Percentiles rank a stretch among this genome's conserved stretches.
phyloP scores from a whole-genome alignment of 257 asterid species.

The Fraxinus cuspidata region DNA sequence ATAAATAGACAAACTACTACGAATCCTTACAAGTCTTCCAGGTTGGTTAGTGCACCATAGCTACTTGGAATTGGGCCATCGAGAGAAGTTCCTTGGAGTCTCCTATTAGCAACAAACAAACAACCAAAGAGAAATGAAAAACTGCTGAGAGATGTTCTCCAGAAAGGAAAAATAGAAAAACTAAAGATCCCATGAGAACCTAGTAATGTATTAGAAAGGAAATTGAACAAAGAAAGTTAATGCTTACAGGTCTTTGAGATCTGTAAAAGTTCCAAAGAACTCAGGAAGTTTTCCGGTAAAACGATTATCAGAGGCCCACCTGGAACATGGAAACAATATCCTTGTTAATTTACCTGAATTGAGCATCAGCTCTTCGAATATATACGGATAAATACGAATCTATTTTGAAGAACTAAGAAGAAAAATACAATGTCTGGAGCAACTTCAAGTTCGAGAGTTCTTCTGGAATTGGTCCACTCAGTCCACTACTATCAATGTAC shows the following conservation, averaged over 20 bases:
- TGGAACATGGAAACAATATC: slow-evolving; percentile 29
- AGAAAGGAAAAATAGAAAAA: no score
- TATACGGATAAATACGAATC: background rate
- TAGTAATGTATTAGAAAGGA: slow-evolving; percentile 1
- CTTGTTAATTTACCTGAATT: slow-evolving; percentile 4
- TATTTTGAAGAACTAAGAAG: slow-evolving; percentile 17
- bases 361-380: background rate
- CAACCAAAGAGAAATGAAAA: background rate
- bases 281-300: slow-evolving; percentile 67
- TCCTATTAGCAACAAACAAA: slow-evolving; percentile 36
- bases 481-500: slow-evolving; percentile 70
- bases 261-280: slow-evolving; percentile 45
- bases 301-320: slow-evolving; percentile 67
- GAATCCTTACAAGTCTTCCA: slow-evolving; percentile 53
- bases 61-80: slow-evolving; percentile 64
- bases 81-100: slow-evolving; percentile 63
- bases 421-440: slow-evolving; percentile 43
- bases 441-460: slow-evolving; percentile 52
- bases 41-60: slow-evolving; percentile 50
- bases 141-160: background rate
- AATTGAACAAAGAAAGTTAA: slow-evolving; percentile 6
- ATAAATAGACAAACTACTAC: background rate
- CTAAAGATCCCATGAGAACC: background rate
- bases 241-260: slow-evolving; percentile 53
- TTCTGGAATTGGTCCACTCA: slow-evolving; percentile 61